phyloP scores from a whole-genome alignment of 2,329 filamentous ascomycete species.

The Trichoderma arundinaceum region DNA sequence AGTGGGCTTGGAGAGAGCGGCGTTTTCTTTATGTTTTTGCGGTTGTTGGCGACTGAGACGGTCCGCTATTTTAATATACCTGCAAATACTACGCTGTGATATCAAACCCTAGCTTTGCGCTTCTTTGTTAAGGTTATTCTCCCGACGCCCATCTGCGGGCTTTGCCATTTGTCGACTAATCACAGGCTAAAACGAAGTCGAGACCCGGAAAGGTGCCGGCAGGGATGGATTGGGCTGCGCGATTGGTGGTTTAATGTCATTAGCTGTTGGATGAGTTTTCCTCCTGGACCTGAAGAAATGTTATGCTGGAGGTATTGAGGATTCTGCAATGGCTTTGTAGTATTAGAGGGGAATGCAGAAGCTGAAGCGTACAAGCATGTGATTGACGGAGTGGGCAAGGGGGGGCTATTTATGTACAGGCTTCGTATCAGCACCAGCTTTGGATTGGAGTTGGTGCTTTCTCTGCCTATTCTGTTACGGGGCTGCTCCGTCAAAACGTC shows the following conservation, averaged over 20 bases:
- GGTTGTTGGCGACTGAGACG: conserved; percentile 1
- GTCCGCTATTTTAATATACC: background rate
- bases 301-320: too few relatives aligned
- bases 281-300: too few relatives aligned
- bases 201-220: background rate
- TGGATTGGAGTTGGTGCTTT: too few relatives aligned
- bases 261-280: too few relatives aligned
- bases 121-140: conserved; percentile 14
- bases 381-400: too few relatives aligned
- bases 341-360: too few relatives aligned
- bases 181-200: background rate
- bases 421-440: too few relatives aligned
- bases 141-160: background rate
- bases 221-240: background rate
- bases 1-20: background rate
- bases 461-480: too few relatives aligned
- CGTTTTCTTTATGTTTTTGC: background rate
- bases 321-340: too few relatives aligned
- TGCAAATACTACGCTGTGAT: background rate
- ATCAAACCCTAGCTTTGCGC: background rate
- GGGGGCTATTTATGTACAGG: too few relatives aligned
- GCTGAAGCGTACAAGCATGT: too few relatives aligned
- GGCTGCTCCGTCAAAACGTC: too few relatives aligned
- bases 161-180: background rate
- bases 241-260: background rate